Percentiles rank a stretch among this genome's conserved stretches.
Conservation (phyloP, 306 rosid species). For the Echinosophora koreensis region DNA sequence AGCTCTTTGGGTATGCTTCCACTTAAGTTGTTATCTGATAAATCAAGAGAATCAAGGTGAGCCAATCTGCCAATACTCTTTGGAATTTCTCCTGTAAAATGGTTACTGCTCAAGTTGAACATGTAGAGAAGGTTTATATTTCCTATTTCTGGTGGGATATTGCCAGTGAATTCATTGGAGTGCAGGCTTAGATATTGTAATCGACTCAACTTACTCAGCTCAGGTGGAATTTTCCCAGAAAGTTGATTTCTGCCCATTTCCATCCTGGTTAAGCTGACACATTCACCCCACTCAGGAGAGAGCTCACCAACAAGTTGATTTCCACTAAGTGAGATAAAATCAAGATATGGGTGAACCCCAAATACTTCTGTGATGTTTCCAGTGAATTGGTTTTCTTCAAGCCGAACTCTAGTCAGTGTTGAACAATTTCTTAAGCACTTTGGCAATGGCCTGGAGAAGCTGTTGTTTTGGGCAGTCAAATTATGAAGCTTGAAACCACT, state of each 20-base stretch:
- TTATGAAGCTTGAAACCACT: constrained; percentile 30
- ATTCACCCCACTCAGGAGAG: constrained; percentile 63
- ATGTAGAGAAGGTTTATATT: constrained; percentile 47
- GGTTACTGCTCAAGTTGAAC: constrained; percentile 67
- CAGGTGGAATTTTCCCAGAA: constrained; percentile 67
- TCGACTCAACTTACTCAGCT: constrained; percentile 49
- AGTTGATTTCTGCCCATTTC: constrained; percentile 59
- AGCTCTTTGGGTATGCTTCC: constrained; percentile 58
- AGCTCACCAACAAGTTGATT: constrained; percentile 64
- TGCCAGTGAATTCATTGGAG: constrained; percentile 55
- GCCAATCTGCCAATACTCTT: constrained; percentile 39
- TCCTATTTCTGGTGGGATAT: constrained; percentile 61
- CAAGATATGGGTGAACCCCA: constrained; percentile 52
- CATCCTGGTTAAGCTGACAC: constrained; percentile 52
- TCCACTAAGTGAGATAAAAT: constrained; percentile 36
- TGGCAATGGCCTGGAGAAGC: constrained; percentile 64
- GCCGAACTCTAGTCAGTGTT: constrained; percentile 54
- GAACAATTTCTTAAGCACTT: constrained; percentile 67
- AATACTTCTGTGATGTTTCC: constrained; percentile 66
- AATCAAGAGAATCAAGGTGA: constrained; percentile 52
- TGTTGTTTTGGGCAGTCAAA: constrained; percentile 54
- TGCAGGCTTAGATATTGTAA: constrained; percentile 45
- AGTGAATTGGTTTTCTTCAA: constrained; percentile 60
- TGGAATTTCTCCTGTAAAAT: constrained; percentile 58
- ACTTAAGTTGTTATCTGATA: constrained; percentile 58